Percentiles rank a stretch among this genome's conserved stretches.
Conservation (phyloP, 2,329 filamentous ascomycete genomes). For the Rhynchosporium secalis region DNA sequence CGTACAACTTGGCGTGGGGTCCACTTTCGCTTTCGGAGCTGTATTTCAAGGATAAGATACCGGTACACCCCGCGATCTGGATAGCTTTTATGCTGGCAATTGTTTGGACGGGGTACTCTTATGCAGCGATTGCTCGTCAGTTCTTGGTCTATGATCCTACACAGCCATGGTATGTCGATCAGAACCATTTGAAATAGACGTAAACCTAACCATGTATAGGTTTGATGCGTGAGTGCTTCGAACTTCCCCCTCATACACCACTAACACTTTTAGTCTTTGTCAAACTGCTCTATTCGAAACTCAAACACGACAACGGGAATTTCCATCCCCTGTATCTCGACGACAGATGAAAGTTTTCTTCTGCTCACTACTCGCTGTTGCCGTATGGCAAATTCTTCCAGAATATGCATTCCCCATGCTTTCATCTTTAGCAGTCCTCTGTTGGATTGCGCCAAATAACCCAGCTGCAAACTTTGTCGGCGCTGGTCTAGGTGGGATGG, state of each 20-base stretch:
- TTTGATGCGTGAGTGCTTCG: conserved; percentile 44
- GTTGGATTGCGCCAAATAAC: conserved; percentile 62
- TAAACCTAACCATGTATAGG: conserved; percentile 40
- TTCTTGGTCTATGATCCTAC: conserved; percentile 59
- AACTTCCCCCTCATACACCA: not conserved
- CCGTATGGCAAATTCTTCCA: conserved; percentile 62
- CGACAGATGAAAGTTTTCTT: conserved; percentile 61
- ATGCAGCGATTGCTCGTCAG: conserved; percentile 57
- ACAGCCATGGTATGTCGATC: conserved; percentile 48
- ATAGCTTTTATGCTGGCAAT: conserved; percentile 62
- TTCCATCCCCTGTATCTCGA: conserved; percentile 49
- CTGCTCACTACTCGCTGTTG: conserved; percentile 51
- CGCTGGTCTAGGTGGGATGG: conserved; percentile 62
- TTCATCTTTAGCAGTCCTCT: conserved; percentile 60
- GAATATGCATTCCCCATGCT: conserved; percentile 62
- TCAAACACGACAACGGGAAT: conserved; percentile 52
- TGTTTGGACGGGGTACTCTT: conserved; percentile 59
- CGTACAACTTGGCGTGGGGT: conserved; percentile 52
- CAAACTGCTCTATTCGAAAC: conserved; percentile 61
- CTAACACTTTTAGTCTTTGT: conserved; percentile 40
- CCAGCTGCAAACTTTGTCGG: conserved; percentile 60
- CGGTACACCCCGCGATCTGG: conserved; percentile 52
- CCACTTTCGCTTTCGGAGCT: conserved; percentile 57
- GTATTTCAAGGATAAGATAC: conserved; percentile 55
- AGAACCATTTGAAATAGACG: too few species aligned